Percentiles rank a stretch among this genome's conserved stretches.
Conservation (phyloP, 176 grass and related monocot genomes). For the barley (Hordeum vulgare) region DNA sequence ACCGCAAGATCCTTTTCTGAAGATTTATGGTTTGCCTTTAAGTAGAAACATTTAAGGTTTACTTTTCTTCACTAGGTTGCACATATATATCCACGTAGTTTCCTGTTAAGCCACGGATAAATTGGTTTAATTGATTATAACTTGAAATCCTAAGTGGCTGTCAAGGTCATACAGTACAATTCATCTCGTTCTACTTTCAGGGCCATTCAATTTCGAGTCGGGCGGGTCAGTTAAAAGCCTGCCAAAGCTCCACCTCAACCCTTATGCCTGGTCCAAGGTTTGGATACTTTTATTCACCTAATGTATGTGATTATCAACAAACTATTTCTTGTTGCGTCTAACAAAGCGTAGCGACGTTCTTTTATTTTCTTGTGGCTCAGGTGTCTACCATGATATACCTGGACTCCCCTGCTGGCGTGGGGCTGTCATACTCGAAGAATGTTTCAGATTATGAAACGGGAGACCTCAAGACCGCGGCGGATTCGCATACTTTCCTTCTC, state of each 20-base stretch:
- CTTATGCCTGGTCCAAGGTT: slow-evolving; percentile 97
- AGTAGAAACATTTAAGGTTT: background rate
- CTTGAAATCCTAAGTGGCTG: background rate
- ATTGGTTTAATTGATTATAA: background rate
- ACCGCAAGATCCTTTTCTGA: background rate
- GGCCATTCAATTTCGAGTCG: slow-evolving; percentile 81
- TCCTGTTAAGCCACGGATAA: background rate
- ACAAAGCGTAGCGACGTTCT: background rate
- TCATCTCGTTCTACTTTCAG: slow-evolving; percentile 29
- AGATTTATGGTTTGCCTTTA: too few relatives aligned
- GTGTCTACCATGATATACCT: slow-evolving; percentile 93
- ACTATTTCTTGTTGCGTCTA: background rate
- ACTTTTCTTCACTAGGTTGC: background rate
- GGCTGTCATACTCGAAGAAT: slow-evolving; percentile 68
- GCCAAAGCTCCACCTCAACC: slow-evolving; percentile 84
- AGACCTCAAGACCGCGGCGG: slow-evolving; percentile 76
- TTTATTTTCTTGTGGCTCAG: slow-evolving; percentile 20
- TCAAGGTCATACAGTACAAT: background rate
- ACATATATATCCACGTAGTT: background rate
- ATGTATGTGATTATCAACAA: background rate
- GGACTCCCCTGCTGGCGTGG: slow-evolving; percentile 94
- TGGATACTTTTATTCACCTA: background rate
- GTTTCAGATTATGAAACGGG: slow-evolving; percentile 71
- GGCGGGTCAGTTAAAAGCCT: slow-evolving; percentile 32
- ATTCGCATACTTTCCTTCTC: slow-evolving; percentile 89